phyloP scores from a whole-genome alignment of 164 flowering plant genomes.

The Sextonia rubra region DNA sequence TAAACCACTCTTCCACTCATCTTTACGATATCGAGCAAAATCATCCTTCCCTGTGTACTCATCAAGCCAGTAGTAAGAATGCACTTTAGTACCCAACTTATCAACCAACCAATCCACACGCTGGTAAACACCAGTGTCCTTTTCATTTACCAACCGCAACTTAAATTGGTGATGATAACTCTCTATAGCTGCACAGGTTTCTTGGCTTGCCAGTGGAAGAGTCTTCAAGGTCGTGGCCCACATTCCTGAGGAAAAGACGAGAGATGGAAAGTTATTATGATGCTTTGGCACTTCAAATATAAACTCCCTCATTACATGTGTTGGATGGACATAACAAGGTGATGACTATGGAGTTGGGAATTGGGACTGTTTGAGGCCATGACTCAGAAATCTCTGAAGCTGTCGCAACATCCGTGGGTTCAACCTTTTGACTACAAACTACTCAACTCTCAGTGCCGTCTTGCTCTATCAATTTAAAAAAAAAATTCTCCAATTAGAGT shows the following conservation, averaged over 20 bases:
- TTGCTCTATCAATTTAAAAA: too few species aligned
- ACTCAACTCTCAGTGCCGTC: too few species aligned
- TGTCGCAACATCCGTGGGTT: too few species aligned
- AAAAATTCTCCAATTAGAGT: too few species aligned
- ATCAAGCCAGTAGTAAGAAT: slow-evolving; percentile 94
- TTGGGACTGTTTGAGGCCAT: too few species aligned
- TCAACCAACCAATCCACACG: slow-evolving; percentile 93
- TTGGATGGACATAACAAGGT: too few species aligned
- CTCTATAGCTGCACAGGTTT: slow-evolving; percentile 82
- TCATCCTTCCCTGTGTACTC: slow-evolving; percentile 68
- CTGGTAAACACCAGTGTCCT: slow-evolving; percentile 52
- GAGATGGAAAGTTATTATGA: too few species aligned
- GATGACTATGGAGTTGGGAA: too few species aligned
- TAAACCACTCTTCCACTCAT: slow-evolving; percentile 79
- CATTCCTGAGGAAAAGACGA: slow-evolving; percentile 33
- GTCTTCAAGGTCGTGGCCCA: slow-evolving; percentile 56
- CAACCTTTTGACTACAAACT: too few species aligned
- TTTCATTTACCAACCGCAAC: slow-evolving; percentile 70
- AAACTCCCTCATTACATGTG: too few species aligned
- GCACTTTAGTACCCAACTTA: slow-evolving; percentile 82
- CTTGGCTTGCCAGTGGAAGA: slow-evolving; percentile 86
- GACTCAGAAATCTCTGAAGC: too few species aligned
- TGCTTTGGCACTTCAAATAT: too few species aligned
- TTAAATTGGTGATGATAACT: slow-evolving; percentile 82
- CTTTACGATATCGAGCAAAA: slow-evolving; percentile 73